Base-by-base conservation (phyloP, 2,329 filamentous ascomycete species). In the Phialocephala sp. region DNA sequence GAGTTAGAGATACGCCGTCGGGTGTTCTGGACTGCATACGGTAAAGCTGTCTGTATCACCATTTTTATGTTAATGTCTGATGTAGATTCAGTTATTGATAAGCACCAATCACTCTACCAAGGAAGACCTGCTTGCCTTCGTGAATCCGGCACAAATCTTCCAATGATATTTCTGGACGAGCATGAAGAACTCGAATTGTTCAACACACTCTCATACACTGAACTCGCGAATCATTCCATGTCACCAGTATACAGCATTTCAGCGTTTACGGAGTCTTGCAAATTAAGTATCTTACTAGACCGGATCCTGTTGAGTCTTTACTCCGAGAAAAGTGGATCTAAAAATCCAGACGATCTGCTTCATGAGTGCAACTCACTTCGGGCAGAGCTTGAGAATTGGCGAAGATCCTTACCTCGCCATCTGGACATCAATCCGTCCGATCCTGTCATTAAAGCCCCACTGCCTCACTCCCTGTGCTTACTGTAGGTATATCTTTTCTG, bases 101-200 rank as follows among this genome's bases (percentile, higher is more conserved):
- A 86, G 68, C 80, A 86, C 8, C 84, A 87, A 66, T 82, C 79
- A 15, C 71, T 87, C 0, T 87, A 86, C 58, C 83, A 84, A 68
- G 85, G 84, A 0, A 80, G 84, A 0, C 85, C 83, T 0, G 80
- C 79, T 0, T 81, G 75, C 2, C 72, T 85, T 6, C 80, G 81
- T 9, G 79, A 82, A n/a, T 77, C 77, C 0, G 81, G 85, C 27
- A 79, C 78, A 0, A 74, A 78, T 11, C 81, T 86, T 0, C 80
- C 83, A 0, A 79, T 84, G 20, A 76, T 78, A 6, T 83, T 84
- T 27, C 74, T 80, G 1, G 83, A 85, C 59, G 78, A 77, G 0
- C 85, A 79, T 37, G 85, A 87, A 36, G 85, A 87, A 67, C 75
- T 84, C 0, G 84, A 87, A 61, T 76, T 79, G 24, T 87, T 80